A percentile compares a stretch with the other conserved stretches of the same genome.
These are phyloP conservation scores for Fusarium liriodendri DNA, from an alignment of 2,329 filamentous ascomycete species.

Conservation along the genomic window DNA sequence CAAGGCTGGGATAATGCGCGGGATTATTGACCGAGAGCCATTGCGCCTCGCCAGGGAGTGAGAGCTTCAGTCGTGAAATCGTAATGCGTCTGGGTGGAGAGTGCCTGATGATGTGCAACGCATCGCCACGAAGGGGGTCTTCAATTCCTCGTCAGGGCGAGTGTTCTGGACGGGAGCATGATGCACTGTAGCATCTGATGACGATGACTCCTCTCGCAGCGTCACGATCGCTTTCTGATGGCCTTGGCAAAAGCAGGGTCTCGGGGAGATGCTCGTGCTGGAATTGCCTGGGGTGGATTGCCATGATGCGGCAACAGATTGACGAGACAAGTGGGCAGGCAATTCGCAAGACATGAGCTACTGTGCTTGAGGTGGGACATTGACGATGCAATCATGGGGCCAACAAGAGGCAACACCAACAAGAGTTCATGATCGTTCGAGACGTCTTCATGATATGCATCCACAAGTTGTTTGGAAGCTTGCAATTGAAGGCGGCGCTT, in stretches of 20 bases:
- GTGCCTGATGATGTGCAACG: constrained; percentile 26
- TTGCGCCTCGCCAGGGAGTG: constrained; percentile 18
- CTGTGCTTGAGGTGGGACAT: not conserved
- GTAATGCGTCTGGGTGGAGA: constrained; percentile 24
- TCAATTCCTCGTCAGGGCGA: constrained; percentile 15
- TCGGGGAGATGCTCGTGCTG: constrained; percentile 27
- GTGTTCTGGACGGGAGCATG: constrained; percentile 26
- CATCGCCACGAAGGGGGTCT: constrained; percentile 20
- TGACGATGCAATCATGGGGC: not conserved
- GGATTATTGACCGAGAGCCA: constrained; percentile 21
- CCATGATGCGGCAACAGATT: not conserved
- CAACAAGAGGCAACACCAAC: not conserved
- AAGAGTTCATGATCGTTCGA: constrained; percentile 28
- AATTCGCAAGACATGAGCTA: not conserved
- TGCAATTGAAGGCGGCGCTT: constrained; percentile 19
- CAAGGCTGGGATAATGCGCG: constrained; percentile 31
- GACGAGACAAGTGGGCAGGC: constrained; percentile 7
- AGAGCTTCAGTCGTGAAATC: constrained; percentile 2
- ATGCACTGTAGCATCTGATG: constrained; percentile 2
- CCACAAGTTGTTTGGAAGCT: not conserved
- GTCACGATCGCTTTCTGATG: constrained; percentile 36
- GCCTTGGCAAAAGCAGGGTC: constrained; percentile 39
- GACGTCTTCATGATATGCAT: constrained; percentile 21
- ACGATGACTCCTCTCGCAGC: constrained; percentile 18
- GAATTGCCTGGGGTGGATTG: constrained; percentile 26